Evolutionary conservation across 805 yeast genomes (phyloP), one percentile per base, ranked within the genome.

Genomic region (Yarrowia deformans): DNA sequence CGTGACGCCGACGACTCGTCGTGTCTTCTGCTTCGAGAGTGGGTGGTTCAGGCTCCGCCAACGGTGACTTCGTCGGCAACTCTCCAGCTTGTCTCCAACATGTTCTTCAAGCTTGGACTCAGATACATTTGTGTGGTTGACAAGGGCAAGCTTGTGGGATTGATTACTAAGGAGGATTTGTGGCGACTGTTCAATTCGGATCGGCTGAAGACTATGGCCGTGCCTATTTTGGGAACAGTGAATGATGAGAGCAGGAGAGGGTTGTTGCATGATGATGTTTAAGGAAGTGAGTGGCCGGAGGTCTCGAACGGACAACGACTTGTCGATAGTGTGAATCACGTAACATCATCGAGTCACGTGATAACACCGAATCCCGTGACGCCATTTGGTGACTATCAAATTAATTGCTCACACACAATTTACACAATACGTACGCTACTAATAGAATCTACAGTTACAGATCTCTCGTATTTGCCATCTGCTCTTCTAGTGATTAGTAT

Each of bases 31-130:
- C 69, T 16, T 37, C 70, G 10, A 39, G 68, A 67, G n/a, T 70
- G 71, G 68, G 74, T 74, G 8, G 78, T 77, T 39, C 54, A 42
- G 40, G 69, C 72, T 34, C 79, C 80, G 9, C 45, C 74, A 18
- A 74, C 77, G 0, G 73, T 81, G 14, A 75, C 80, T 16, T 71
- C 77, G 9, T 69, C 75, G 1, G 73, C 79, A 34, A 73, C 79
- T 39, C 70, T 83, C 7, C 72, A 78, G 40, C 77, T 83, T 0
- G 80, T 75, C 0, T 79, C 80, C 52, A 77, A 77, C 52, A 75
- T 81, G 69, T 79, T 83, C 66, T 79, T 80, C 69, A 77, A 78
- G 60, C 71, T 83, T 72, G 82, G 82, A 8, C 69, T 81, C 16
- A 50, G 75, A 72, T 68, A 76, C 75, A 69, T 80, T 75, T 60